Conservation (phyloP, 2,329 filamentous ascomycete genomes). For the Graphilbum fragrans region DNA sequence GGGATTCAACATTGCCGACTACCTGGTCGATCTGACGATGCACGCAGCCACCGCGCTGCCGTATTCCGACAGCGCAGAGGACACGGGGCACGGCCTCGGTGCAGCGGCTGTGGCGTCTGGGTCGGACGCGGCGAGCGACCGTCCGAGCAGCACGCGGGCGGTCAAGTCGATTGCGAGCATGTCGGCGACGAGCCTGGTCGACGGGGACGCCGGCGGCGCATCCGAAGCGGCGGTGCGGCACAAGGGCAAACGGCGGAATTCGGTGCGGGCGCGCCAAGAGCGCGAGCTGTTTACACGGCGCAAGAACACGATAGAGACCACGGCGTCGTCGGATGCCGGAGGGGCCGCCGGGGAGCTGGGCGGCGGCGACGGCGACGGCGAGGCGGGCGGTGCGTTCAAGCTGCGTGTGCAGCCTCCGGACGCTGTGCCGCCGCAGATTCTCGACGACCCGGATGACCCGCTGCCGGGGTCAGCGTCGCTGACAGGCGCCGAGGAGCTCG, state of each 20-base stretch:
- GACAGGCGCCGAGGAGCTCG: slow-evolving; percentile 59
- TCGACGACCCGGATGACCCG: slow-evolving; percentile 58
- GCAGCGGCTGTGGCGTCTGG: too few relatives aligned
- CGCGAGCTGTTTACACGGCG: slow-evolving; percentile 81
- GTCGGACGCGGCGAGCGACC: slow-evolving; percentile 52
- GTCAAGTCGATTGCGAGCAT: slow-evolving; percentile 85
- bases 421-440: slow-evolving; percentile 39
- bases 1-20: slow-evolving; percentile 98
- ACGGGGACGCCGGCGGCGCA: slow-evolving; percentile 47
- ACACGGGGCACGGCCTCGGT: not conserved
- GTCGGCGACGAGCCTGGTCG: slow-evolving; percentile 57
- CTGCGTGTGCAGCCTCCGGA: slow-evolving; percentile 32
- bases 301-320: slow-evolving; percentile 50
- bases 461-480: slow-evolving; percentile 38
- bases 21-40: slow-evolving; percentile 95
- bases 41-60: slow-evolving; percentile 55
- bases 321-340: slow-evolving; percentile 46
- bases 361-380: slow-evolving; percentile 42
- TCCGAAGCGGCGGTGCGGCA: slow-evolving; percentile 44
- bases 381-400: slow-evolving; percentile 36
- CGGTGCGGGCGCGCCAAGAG: slow-evolving; percentile 77
- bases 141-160: slow-evolving; percentile 75
- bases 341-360: slow-evolving; percentile 52
- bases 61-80: slow-evolving; percentile 15
- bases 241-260: slow-evolving; percentile 61